Conservation (phyloP, 306 rosid genomes). For the Biancaea sappan region DNA sequence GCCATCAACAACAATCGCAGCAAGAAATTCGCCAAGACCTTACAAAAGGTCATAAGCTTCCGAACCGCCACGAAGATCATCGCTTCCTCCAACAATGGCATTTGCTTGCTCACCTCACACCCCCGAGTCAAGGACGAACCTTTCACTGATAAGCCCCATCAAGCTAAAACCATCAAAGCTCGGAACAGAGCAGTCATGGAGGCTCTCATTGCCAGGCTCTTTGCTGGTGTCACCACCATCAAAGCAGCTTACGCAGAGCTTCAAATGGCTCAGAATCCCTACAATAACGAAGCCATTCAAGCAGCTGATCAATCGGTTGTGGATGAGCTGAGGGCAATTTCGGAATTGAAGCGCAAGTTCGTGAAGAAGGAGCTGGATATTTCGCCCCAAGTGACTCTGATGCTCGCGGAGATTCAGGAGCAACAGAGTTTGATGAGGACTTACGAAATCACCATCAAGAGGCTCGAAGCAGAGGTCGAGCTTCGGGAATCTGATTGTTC, state of each 20-base stretch:
- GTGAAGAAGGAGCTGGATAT: slow-evolving; percentile 73
- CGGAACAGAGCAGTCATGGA: slow-evolving; percentile 74
- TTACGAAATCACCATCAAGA: slow-evolving; percentile 75
- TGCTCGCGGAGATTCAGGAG: slow-evolving; percentile 97
- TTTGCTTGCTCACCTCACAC: slow-evolving; percentile 65
- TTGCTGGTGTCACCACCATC: slow-evolving; percentile 83
- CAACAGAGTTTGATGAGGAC: slow-evolving; percentile 89
- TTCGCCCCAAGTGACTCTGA: slow-evolving; percentile 84
- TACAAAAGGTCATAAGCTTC: slow-evolving; percentile 73
- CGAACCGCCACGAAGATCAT: slow-evolving; percentile 59
- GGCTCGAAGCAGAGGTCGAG: slow-evolving; percentile 59
- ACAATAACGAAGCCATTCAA: slow-evolving; percentile 75
- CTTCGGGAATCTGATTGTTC: slow-evolving; percentile 31
- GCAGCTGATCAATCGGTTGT: slow-evolving; percentile 84
- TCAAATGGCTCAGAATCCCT: slow-evolving; percentile 95
- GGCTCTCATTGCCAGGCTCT: slow-evolving; percentile 84
- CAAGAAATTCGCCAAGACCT: slow-evolving; percentile 55
- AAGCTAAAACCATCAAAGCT: slow-evolving; percentile 32
- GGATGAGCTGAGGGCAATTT: slow-evolving; percentile 68
- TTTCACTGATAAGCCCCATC: slow-evolving; percentile 38
- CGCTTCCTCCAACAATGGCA: slow-evolving; percentile 69
- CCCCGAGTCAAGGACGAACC: slow-evolving; percentile 53
- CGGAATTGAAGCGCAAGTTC: slow-evolving; percentile 74
- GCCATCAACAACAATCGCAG: slow-evolving; percentile 52
- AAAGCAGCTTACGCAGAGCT: slow-evolving; percentile 94